Conservation (phyloP, 495 filamentous ascomycete genomes). For the Hypoxylon subgilvum region DNA sequence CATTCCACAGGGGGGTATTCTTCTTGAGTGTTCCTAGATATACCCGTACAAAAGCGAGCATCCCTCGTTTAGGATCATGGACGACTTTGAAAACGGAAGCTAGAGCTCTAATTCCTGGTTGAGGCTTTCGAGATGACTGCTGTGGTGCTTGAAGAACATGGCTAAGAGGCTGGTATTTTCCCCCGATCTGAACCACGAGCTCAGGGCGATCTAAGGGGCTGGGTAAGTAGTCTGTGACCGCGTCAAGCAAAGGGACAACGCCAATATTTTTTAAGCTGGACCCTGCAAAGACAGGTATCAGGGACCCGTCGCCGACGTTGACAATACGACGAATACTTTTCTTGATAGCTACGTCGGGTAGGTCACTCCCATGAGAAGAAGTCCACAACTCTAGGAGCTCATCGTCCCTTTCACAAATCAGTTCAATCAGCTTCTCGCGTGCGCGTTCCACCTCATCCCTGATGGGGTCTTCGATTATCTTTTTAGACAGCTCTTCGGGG, state of each 20-base stretch:
- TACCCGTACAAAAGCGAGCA: slow-evolving; percentile 89
- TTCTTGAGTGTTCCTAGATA: slow-evolving; percentile 83
- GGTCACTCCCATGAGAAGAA: slow-evolving; percentile 75
- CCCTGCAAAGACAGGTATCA: slow-evolving; percentile 89
- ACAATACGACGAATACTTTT: slow-evolving; percentile 75
- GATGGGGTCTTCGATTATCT: slow-evolving; percentile 43
- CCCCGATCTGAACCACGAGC: slow-evolving; percentile 73
- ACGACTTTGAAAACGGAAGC: slow-evolving; percentile 97
- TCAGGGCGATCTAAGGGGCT: slow-evolving; percentile 79
- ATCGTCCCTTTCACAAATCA: slow-evolving; percentile 87
- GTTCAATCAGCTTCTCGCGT: slow-evolving; percentile 77
- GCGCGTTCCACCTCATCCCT: slow-evolving; percentile 76
- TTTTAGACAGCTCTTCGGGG: slow-evolving; percentile 25
- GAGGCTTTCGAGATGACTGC: slow-evolving; percentile 56
- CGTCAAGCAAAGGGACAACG: slow-evolving; percentile 90
- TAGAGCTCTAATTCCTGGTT: slow-evolving; percentile 68
- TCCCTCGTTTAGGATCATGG: slow-evolving; percentile 81
- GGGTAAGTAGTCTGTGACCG: slow-evolving; percentile 83
- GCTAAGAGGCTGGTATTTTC: slow-evolving; percentile 57
- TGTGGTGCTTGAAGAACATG: slow-evolving; percentile 54
- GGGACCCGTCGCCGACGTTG: slow-evolving; percentile 61
- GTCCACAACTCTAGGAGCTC: slow-evolving; percentile 82
- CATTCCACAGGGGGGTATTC: slow-evolving; percentile 81
- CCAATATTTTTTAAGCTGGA: slow-evolving; percentile 94
- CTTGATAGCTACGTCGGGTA: slow-evolving; percentile 69